phyloP scores from a whole-genome alignment of 2,329 filamentous ascomycete genomes.

The Cyclaneusma minus region DNA sequence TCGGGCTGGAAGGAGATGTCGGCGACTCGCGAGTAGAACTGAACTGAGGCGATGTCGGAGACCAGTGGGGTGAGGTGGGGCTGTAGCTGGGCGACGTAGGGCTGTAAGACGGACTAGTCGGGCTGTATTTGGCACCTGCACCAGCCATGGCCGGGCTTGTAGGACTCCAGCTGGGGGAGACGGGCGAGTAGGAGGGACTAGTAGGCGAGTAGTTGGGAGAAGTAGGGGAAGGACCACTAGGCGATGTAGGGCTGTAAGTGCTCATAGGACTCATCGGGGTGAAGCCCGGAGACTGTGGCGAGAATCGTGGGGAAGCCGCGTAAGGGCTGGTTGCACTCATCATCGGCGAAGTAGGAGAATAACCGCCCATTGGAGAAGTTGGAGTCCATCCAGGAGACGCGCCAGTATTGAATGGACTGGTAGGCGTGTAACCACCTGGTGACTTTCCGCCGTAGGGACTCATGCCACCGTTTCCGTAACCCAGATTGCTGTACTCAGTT shows the following conservation, averaged over 20 bases:
- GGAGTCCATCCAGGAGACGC: conserved; percentile 10
- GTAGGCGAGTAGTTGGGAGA: conserved; percentile 60
- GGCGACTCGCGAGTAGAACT: conserved; percentile 10
- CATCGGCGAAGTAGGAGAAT: conserved; percentile 37
- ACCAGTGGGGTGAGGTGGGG: conserved; percentile 16
- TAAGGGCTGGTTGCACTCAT: conserved; percentile 39
- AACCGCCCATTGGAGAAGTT: conserved; percentile 14
- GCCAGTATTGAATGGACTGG: conserved; percentile 24
- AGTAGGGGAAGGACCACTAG: conserved; percentile 63
- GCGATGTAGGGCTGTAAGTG: conserved; percentile 47
- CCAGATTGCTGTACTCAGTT: conserved; percentile 36
- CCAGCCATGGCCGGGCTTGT: conserved; percentile 12
- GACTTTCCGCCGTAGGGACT: conserved; percentile 57
- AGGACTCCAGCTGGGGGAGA: conserved; percentile 23
- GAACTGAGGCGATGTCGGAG: conserved; percentile 11
- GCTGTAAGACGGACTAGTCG: conserved; percentile 16
- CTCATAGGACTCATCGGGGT: conserved; percentile 24
- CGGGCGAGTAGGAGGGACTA: conserved; percentile 62
- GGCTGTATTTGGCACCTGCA: conserved; percentile 7
- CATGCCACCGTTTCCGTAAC: conserved; percentile 32
- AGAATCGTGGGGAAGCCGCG: conserved; percentile 31
- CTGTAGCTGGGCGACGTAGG: conserved; percentile 31
- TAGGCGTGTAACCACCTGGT: conserved; percentile 35
- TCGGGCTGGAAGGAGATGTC: conserved; percentile 4
- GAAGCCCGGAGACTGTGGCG: conserved; percentile 38